These are phyloP conservation scores for Amanita molliuscula DNA, from an alignment of 768 basidiomycete genomes.

Conservation along the genomic window DNA sequence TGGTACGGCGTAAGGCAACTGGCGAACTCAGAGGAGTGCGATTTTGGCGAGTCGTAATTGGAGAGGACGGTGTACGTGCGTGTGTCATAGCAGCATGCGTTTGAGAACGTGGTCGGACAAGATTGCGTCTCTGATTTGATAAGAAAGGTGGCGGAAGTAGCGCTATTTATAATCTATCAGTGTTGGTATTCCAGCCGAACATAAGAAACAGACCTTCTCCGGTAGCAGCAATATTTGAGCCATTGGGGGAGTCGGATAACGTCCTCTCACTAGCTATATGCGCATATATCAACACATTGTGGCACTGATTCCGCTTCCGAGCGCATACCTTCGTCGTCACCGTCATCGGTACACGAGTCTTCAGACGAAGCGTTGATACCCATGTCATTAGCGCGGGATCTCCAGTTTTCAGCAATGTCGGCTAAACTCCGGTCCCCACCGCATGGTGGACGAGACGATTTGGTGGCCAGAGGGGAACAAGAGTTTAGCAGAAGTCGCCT, in stretches of 20 bases:
- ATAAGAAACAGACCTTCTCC: slow-evolving; percentile 34
- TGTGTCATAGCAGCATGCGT: slow-evolving; percentile 35
- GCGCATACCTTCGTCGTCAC: slow-evolving; percentile 34
- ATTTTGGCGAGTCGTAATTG: slow-evolving; percentile 20
- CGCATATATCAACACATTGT: slow-evolving; percentile 22
- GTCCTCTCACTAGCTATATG: slow-evolving; percentile 44
- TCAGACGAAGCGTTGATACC: slow-evolving; percentile 54
- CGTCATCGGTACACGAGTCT: slow-evolving; percentile 37
- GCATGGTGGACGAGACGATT: slow-evolving; percentile 9
- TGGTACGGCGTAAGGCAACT: slow-evolving; percentile 21
- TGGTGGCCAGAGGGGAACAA: slow-evolving; percentile 35
- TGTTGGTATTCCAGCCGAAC: not conserved
- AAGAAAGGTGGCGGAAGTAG: slow-evolving; percentile 52
- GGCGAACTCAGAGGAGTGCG: slow-evolving; percentile 21
- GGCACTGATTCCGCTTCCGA: slow-evolving; percentile 11
- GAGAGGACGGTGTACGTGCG: slow-evolving; percentile 25
- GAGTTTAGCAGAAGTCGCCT: slow-evolving; percentile 29
- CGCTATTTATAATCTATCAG: slow-evolving; percentile 23
- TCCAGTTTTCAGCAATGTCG: slow-evolving; percentile 62
- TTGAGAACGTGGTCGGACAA: slow-evolving; percentile 48
- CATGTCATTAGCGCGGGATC: slow-evolving; percentile 59
- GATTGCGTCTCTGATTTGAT: slow-evolving; percentile 27
- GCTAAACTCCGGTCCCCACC: slow-evolving; percentile 39
- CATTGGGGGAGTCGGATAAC: slow-evolving; percentile 36
- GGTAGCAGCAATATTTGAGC: slow-evolving; percentile 32